Evolutionary conservation across 352 stramenopile species (phyloP).

Genomic region (Phytophthora nicotianae): DNA sequence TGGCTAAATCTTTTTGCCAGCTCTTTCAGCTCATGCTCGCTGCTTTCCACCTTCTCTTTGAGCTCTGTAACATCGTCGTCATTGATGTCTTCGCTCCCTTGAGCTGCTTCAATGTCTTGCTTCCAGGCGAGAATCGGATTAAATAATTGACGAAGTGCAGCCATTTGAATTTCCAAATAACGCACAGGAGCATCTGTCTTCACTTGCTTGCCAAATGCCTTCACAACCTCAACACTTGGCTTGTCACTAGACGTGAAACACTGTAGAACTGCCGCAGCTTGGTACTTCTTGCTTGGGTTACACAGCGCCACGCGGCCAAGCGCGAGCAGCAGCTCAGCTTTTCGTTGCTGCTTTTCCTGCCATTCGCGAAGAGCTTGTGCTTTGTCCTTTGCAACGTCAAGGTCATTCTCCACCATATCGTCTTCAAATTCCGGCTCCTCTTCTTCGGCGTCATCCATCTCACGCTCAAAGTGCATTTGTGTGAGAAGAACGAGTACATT

Average conservation of each 20-base stretch:
- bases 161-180: constrained; percentile 91
- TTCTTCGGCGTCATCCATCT: constrained; percentile 65
- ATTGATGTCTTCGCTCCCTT: constrained; percentile 17
- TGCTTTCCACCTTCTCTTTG: constrained; percentile 54
- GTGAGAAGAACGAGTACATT: constrained; percentile 72
- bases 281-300: constrained; percentile 84
- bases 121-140: constrained; percentile 65
- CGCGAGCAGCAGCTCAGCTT: constrained; percentile 72
- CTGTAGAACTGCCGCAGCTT: constrained; percentile 73
- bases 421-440: constrained; percentile 48
- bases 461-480: constrained; percentile 86
- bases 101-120: constrained; percentile 48
- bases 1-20: constrained; percentile 83
- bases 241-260: constrained; percentile 64
- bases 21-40: constrained; percentile 63
- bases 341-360: constrained; percentile 45
- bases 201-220: constrained; percentile 81
- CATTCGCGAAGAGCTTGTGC: constrained; percentile 26
- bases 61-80: constrained; percentile 42
- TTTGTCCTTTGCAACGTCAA: constrained; percentile 26
- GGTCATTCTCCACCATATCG: constrained; percentile 19
- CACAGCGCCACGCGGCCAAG: constrained; percentile 75
- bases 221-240: constrained; percentile 69
- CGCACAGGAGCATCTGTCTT: constrained; percentile 77
- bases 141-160: constrained; percentile 73